Conservation (phyloP, 2,329 filamentous ascomycete genomes). For the Colletotrichum navitas region DNA sequence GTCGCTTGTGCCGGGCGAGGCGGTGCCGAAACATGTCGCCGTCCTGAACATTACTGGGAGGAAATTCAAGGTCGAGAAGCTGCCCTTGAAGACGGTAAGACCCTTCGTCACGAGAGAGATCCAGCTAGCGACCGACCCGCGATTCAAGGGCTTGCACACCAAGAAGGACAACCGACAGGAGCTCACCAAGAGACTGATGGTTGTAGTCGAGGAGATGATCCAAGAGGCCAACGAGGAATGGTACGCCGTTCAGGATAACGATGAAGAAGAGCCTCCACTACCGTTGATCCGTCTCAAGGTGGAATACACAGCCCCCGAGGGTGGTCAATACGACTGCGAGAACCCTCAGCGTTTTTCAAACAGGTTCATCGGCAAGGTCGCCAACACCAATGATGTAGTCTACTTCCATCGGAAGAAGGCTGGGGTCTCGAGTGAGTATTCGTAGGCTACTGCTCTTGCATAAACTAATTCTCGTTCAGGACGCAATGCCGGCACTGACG, state of each 20-base stretch:
- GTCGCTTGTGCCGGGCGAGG: slow-evolving; percentile 89
- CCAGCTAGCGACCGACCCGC: slow-evolving; percentile 78
- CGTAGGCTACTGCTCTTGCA: slow-evolving; percentile 7
- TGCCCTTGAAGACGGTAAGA: slow-evolving; percentile 87
- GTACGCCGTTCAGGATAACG: slow-evolving; percentile 79
- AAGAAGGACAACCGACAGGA: slow-evolving; percentile 86
- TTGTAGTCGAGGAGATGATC: slow-evolving; percentile 88
- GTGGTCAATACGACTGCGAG: slow-evolving; percentile 88
- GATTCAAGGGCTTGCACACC: slow-evolving; percentile 82
- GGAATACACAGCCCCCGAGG: slow-evolving; percentile 87
- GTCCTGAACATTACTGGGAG: slow-evolving; percentile 87
- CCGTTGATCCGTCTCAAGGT: slow-evolving; percentile 92
- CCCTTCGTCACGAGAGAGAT: slow-evolving; percentile 92
- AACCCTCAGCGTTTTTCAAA: slow-evolving; percentile 98
- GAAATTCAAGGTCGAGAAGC: slow-evolving; percentile 82
- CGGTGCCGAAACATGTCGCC: slow-evolving; percentile 90
- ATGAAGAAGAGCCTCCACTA: slow-evolving; percentile 73
- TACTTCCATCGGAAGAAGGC: slow-evolving; percentile 93
- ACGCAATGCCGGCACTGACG: slow-evolving; percentile 64
- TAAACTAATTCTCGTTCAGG: slow-evolving; percentile 40
- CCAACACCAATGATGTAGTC: slow-evolving; percentile 93
- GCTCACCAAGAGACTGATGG: slow-evolving; percentile 81
- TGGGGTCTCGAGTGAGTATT: slow-evolving; percentile 58
- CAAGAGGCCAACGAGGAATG: slow-evolving; percentile 85
- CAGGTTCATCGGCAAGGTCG: slow-evolving; percentile 88